Conservation (phyloP, 306 rosid genomes). For the peach (Prunus persica) region Prunus_persica_NCBIv2 NC_034010.1:26859001-26859500, state of each 20-base stretch:
- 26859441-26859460: slow-evolving; percentile 15
- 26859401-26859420: slow-evolving; percentile 29
- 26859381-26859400: slow-evolving; percentile 30
- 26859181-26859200: slow-evolving; percentile 71
- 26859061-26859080: slow-evolving; percentile 29
- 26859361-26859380: slow-evolving; percentile 33
- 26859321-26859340: slow-evolving; percentile 49
- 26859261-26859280: slow-evolving; percentile 25
- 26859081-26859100: slow-evolving; percentile 25
- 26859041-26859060: slow-evolving; percentile 29
- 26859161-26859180: slow-evolving; percentile 71
- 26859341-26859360: slow-evolving; percentile 35
- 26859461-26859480: slow-evolving; percentile 36
- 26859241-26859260: slow-evolving; percentile 27
- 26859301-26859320: slow-evolving; percentile 49
- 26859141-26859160: slow-evolving; percentile 50
- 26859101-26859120: slow-evolving; percentile 76
- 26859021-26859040: slow-evolving; percentile 57
- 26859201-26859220: slow-evolving; percentile 46
- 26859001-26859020: slow-evolving; percentile 82
- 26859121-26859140: slow-evolving; percentile 45
- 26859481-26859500: slow-evolving; percentile 52
- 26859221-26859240: slow-evolving; percentile 27
- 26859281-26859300: slow-evolving; percentile 27
- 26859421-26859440: slow-evolving; percentile 25